Evolutionary conservation across 352 stramenopile species (phyloP).

Genomic region (Thalassiosira ordinaria): DNA sequence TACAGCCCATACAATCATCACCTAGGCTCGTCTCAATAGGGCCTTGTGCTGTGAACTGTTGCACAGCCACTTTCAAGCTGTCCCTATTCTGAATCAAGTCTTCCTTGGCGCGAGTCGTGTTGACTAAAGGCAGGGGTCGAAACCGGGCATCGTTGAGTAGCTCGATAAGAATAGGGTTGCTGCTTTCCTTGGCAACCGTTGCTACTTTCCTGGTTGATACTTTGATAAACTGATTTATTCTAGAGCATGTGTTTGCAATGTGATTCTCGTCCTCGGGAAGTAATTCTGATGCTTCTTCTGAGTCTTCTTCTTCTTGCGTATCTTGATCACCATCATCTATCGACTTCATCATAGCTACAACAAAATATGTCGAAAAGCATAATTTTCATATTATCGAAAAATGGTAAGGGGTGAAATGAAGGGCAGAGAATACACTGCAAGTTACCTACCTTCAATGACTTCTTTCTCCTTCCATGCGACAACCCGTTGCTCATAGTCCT

Average conservation of each 20-base stretch:
- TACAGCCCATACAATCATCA: conserved; percentile 81
- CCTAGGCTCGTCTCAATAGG: conserved; percentile 78
- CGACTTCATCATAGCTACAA: conserved; percentile 69
- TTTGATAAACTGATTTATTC: conserved; percentile 48
- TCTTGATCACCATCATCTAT: conserved; percentile 33
- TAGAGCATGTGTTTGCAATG: conserved; percentile 55
- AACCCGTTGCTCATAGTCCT: conserved; percentile 76
- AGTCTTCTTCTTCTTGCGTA: conserved; percentile 9
- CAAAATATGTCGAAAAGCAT: no score
- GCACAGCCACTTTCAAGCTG: conserved; percentile 56
- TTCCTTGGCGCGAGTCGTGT: conserved; percentile 42
- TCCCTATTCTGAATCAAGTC: conserved; percentile 38
- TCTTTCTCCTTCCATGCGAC: conserved; percentile 85
- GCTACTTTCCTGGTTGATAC: conserved; percentile 19
- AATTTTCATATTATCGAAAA: no score
- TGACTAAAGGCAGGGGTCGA: conserved; percentile 72
- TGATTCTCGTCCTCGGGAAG: conserved; percentile 62
- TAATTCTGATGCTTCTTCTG: conserved; percentile 17
- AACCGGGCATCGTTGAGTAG: conserved; percentile 81
- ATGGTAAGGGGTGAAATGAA: no score
- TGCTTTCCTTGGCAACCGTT: conserved; percentile 10
- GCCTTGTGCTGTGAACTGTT: conserved; percentile 77
- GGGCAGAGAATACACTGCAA: no score
- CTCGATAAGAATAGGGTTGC: conserved; percentile 74
- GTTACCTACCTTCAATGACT: no score